Conservation (phyloP, 495 filamentous ascomycete species). For the Hypoxylon lenormandii region DNA sequence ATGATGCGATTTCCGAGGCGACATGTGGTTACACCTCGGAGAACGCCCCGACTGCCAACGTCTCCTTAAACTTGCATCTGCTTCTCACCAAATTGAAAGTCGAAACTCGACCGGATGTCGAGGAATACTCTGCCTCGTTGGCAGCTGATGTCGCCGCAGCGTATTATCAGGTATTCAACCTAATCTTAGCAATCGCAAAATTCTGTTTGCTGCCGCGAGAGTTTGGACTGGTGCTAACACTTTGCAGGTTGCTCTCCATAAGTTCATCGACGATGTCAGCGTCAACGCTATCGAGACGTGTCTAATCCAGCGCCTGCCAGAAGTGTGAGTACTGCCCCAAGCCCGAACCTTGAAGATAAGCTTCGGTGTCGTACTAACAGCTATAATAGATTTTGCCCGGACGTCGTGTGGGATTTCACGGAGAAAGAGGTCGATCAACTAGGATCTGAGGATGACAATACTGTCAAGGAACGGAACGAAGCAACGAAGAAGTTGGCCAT, state of each 20-base stretch:
- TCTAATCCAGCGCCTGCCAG: constrained; percentile 37
- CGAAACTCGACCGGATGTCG: constrained; percentile 30
- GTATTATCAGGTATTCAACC: constrained; percentile 55
- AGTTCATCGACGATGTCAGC: constrained; percentile 69
- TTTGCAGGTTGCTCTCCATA: constrained; percentile 63
- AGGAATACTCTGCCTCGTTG: constrained; percentile 37
- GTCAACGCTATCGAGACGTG: constrained; percentile 62
- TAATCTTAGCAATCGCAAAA: too few relatives aligned
- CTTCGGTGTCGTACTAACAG: constrained; percentile 1
- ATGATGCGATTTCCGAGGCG: constrained; percentile 26
- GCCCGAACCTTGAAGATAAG: neutral
- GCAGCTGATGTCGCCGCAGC: constrained; percentile 52
- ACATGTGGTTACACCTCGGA: constrained; percentile 11
- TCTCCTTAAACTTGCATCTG: too few relatives aligned
- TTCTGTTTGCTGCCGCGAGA: constrained; percentile 15
- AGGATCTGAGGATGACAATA: constrained; percentile 45
- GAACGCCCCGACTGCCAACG: constrained; percentile 24
- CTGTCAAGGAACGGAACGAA: constrained; percentile 43
- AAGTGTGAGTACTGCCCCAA: constrained; percentile 27
- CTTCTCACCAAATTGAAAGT: too few relatives aligned
- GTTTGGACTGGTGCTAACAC: constrained; percentile 13
- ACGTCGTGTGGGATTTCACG: constrained; percentile 41
- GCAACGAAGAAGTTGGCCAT: constrained; percentile 31
- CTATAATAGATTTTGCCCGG: constrained; percentile 36
- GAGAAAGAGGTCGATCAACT: constrained; percentile 36